Evolutionary conservation across 140 eudicot species (phyloP), one percentile per base, ranked within the genome.

Genomic region (Oenanthe javanica): DNA sequence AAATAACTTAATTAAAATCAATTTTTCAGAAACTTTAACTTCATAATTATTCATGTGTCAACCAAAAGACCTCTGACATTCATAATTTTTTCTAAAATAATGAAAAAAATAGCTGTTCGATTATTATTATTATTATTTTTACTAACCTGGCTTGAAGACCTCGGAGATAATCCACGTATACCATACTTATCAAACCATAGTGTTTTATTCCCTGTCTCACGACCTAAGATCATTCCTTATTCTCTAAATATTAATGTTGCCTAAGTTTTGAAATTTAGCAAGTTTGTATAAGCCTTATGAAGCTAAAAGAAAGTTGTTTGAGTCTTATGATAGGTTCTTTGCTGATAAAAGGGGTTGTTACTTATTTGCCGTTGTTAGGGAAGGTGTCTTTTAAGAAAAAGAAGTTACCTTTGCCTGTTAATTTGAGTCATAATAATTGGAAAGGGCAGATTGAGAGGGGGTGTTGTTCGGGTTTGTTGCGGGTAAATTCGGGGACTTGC

Each of bases 331-430:
- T 50, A 18, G 89, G 87, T 94, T 94, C 55, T 86, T 94, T 59
- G 97, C 91, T 51, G 98, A 94, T 61, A n/a, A 92, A 85, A 77
- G 77, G 97, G 89, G 80, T 92, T 1, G 77, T 92, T 1, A 92
- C 91, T 9, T 74, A 91, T 71, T 78, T 94, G 45, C 96, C 97
- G 83, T 43, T 88, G 64, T 40, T 90, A 38, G 98, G 97, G 9
- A 91, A 87, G 78, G 67, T 72, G 64, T 94, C 92, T 51, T 89
- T 87, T 38, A 92, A 57, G 85, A 89, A 90, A 57, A 94, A 88
- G 92, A 94, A 92, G 89, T 21, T 94, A 64, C 98, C 98, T n/a
- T 84, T 94, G 77, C 83, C 87, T 36, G 87, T 92, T 50, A 91
- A 92, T 77, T 82, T 92, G 87, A 72, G 75, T 21, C 89, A 91